Evolutionary conservation across 139 green algal species (phyloP), one percentile per base, ranked within the genome.

Genomic region (Volvox africanus): DNA sequence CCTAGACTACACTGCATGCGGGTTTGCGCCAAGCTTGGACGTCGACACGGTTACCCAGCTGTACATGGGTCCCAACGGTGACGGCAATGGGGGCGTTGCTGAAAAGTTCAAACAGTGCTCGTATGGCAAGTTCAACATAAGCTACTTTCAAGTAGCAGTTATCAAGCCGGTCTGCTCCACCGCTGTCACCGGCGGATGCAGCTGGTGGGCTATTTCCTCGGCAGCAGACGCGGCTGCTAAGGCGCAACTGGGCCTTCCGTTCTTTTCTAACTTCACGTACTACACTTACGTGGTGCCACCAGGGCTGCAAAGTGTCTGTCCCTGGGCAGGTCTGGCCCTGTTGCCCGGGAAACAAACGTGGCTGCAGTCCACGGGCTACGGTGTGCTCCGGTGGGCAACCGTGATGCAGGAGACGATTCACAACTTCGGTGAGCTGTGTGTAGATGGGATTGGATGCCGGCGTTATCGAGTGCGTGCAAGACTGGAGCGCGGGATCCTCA

Each of bases 321-420:
- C 61, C 12, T 88, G 82, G 82, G 21, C 82, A 0, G 82, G 82
- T 13, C 82, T 88, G 32, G 82, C 82, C 24, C 82, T 88, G 82
- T 24, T 88, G 62, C 82, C 82, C 35, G 82, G 82, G 28, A 33
- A 24, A 37, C 82, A 88, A 35, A 88, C 82, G 5, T 88, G 82
- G 82, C 82, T 88, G 62, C 82, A 88, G 82, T 80, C 65, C 22
- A 30, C 21, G 0, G n/a, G 17, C 1, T 88, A 88, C 35, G 82
- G 82, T 24, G 22, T 85, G 19, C 20, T 71, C 44, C 79, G 79
- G 6, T 85, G 79, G 79, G 77, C 37, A 9, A 85, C 79, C 44
- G 79, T 69, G 33, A 85, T 85, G 79, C 79, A 85, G 79, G 79
- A 85, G 79, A 24, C 12, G 44, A 85, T 85, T 24, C 79, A 85